These are phyloP conservation scores for Aegilops sharonensis DNA, from an alignment of 176 grass and related monocot genomes.

Conservation along the genomic window DNA sequence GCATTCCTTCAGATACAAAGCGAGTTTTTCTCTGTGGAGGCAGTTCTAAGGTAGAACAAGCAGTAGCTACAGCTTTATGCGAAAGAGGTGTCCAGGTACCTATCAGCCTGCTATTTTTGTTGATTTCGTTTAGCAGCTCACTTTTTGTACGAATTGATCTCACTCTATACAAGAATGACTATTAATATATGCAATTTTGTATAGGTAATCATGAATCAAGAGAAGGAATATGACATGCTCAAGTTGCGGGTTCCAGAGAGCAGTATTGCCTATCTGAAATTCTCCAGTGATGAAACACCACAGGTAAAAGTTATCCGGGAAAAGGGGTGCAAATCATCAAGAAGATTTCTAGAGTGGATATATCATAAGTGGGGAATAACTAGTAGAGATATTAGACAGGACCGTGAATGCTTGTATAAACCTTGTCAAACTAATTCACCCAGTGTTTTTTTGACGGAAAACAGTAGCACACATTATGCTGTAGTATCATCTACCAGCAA, in stretches of 20 bases:
- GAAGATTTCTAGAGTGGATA: background rate
- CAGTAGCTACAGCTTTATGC: constrained; percentile 57
- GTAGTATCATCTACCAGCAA: background rate
- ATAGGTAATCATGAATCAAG: constrained; percentile 68
- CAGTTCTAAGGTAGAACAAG: constrained; percentile 57
- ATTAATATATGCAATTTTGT: background rate
- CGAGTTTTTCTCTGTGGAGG: constrained; percentile 54
- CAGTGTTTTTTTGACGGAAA: background rate
- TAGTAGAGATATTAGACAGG: background rate
- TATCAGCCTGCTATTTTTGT: constrained; percentile 1
- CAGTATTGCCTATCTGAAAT: constrained; percentile 45
- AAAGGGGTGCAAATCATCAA: background rate
- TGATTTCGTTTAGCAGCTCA: background rate
- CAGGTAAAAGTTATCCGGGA: constrained; percentile 40
- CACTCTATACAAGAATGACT: background rate
- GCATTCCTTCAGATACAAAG: constrained; percentile 54
- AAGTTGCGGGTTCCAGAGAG: constrained; percentile 51
- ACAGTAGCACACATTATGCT: background rate
- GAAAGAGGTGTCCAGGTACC: constrained; percentile 69
- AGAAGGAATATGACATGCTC: constrained; percentile 64
- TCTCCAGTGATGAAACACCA: constrained; percentile 51
- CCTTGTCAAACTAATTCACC: background rate
- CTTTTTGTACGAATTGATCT: background rate
- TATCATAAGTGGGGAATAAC: background rate
- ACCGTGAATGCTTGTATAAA: background rate